Base-by-base conservation (phyloP, 495 filamentous ascomycete species). In the Pyrenula aspistea region DNA sequence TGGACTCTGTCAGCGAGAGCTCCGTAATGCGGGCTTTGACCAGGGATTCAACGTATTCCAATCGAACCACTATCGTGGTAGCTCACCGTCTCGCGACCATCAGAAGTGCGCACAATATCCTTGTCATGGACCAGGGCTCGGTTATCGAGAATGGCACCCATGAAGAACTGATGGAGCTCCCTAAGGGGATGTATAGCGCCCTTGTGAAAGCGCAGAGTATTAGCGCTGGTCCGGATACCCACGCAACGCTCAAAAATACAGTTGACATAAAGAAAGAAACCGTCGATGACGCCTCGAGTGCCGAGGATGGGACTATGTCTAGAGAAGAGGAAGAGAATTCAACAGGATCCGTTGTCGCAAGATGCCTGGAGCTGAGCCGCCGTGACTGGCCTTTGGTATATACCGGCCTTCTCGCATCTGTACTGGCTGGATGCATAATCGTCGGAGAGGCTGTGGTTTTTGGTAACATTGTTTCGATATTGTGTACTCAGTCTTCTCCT, bases 241-340 rank as follows among this genome's bases (percentile, higher is more conserved):
- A 25, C 10, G 31, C 42, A 3, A 4, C 42, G 31, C 15, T 15
- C 4, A 15, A 42, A 15, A 83, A 79, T 19, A 81, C 81, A 24
- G 81, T 82, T 1, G 82, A 88, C 59, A 81, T 80, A 52, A 84
- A 88, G 59, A 71, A 83, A 21, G 64, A 87, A 3, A 74, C 86
- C 10, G 82, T 91, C 54, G 86, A 86, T 0, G 23, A n/a, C n/a
- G 49, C 15, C 1, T 54, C 56, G 15, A 15, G 36, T 19, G 24
- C 25, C 2, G 25, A 19, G 22, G 15, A 24, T 3, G 55, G 10
- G 2, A 15, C 49, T 12, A 2, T 59, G 54, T 10, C 22, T 8
- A 31, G 22, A n/a, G 31, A 42, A 42, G 31, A 42, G 31, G 31
- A 15, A 15, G 31, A 42, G 15, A 15, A 42, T 4, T 8, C 4